These are phyloP conservation scores for Pseudogymnoascus sp. DNA, from an alignment of 2,329 filamentous ascomycete genomes.

Conservation along the genomic window DNA sequence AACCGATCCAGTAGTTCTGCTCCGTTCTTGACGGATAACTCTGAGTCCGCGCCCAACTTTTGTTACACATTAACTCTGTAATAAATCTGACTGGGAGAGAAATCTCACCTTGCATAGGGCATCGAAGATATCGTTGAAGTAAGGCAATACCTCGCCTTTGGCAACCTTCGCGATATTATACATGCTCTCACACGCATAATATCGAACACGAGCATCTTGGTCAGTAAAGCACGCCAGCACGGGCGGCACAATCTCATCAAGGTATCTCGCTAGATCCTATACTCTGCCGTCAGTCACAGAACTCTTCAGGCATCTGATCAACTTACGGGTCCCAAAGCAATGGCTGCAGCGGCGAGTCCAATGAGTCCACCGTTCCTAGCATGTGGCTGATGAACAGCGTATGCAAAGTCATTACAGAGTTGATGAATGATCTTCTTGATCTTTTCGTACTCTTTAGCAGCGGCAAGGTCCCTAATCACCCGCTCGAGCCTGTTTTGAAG, in stretches of 20 bases:
- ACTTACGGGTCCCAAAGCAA: conserved; percentile 83
- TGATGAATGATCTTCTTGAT: conserved; percentile 89
- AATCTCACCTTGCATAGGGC: conserved; percentile 77
- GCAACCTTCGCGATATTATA: conserved; percentile 99
- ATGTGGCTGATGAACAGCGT: conserved; percentile 93
- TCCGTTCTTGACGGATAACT: conserved; percentile 95
- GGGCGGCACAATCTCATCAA: conserved; percentile 89
- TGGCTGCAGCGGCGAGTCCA: conserved; percentile 87
- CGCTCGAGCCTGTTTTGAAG: conserved; percentile 65
- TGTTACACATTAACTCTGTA: conserved; percentile 11
- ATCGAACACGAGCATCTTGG: conserved; percentile 92
- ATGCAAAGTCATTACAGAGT: conserved; percentile 95
- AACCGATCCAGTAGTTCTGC: conserved; percentile 90
- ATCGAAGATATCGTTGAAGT: conserved; percentile 98
- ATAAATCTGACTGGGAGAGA: neutral
- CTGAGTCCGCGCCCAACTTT: conserved; percentile 88
- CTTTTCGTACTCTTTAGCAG: conserved; percentile 65
- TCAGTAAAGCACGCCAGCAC: conserved; percentile 96
- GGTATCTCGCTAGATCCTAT: conserved; percentile 83
- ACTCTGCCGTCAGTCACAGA: neutral
- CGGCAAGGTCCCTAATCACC: conserved; percentile 76
- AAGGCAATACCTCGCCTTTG: conserved; percentile 92
- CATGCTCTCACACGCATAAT: conserved; percentile 99
- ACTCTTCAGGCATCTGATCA: neutral
- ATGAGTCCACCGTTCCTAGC: conserved; percentile 94